Conservation (phyloP, 2,329 filamentous ascomycete genomes). For the Rhexocercosporidium sp. region DNA sequence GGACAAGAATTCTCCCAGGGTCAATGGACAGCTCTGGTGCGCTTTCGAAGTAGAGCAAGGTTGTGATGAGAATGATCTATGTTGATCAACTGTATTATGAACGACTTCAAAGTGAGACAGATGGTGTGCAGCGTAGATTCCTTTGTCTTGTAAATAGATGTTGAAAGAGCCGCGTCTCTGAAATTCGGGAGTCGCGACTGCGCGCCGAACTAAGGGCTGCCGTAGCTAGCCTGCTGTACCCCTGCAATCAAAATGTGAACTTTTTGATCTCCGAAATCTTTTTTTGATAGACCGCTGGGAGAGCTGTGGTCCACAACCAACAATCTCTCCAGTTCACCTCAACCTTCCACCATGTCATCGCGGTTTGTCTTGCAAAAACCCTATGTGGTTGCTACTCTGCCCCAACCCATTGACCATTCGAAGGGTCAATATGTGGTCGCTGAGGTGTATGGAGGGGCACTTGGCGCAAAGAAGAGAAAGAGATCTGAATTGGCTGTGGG, state of each 20-base stretch:
- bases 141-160: not conserved
- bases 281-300: conserved; percentile 20
- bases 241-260: conserved; percentile 25
- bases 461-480: conserved; percentile 64
- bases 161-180: conserved; percentile 21
- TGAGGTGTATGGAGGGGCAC: conserved; percentile 64
- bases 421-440: conserved; percentile 60
- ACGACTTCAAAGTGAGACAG: not conserved
- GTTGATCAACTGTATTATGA: not conserved
- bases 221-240: conserved; percentile 29
- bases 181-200: conserved; percentile 11
- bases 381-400: conserved; percentile 65
- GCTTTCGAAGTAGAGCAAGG: not conserved
- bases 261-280: conserved; percentile 25
- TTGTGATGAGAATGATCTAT: not conserved
- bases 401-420: conserved; percentile 59
- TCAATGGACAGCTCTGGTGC: not conserved
- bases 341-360: conserved; percentile 39
- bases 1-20: conserved; percentile 14
- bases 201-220: conserved; percentile 8
- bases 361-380: conserved; percentile 68
- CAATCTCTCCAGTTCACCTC: conserved; percentile 17
- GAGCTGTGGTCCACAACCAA: not conserved
- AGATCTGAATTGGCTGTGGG: conserved; percentile 67
- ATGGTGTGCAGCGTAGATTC: not conserved